These are phyloP conservation scores for Aspergillus sp. DNA, from an alignment of 2,329 filamentous ascomycete species.

Conservation along the genomic window DNA sequence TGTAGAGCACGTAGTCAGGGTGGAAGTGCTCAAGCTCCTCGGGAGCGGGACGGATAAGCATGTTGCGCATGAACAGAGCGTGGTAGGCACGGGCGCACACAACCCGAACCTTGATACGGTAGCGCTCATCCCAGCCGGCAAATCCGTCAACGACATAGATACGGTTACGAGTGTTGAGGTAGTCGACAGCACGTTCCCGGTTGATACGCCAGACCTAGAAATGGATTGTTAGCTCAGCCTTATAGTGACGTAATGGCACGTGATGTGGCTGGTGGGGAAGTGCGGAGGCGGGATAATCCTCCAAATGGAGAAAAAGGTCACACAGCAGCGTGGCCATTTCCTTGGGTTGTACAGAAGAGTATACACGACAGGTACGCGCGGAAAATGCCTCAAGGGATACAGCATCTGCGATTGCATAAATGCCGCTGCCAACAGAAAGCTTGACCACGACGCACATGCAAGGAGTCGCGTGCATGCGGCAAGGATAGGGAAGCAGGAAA, in stretches of 20 bases:
- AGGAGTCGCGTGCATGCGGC: slow-evolving; percentile 17
- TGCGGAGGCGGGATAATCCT: neutral
- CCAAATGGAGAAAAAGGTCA: neutral
- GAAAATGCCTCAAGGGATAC: slow-evolving; percentile 2
- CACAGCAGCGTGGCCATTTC: neutral
- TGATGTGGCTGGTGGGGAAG: slow-evolving; percentile 4
- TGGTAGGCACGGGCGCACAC: slow-evolving; percentile 99
- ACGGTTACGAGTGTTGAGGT: slow-evolving; percentile 96
- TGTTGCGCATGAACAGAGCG: slow-evolving; percentile 99
- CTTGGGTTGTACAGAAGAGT: neutral
- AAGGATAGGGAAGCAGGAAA: slow-evolving; percentile 6
- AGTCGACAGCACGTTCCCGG: slow-evolving; percentile 96
- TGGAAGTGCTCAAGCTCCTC: slow-evolving; percentile 97
- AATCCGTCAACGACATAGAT: slow-evolving; percentile 98
- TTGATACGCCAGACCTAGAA: slow-evolving; percentile 97
- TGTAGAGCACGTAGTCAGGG: slow-evolving; percentile 99
- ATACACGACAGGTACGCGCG: slow-evolving; percentile 4
- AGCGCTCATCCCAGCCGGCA: slow-evolving; percentile 97
- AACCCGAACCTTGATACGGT: slow-evolving; percentile 93
- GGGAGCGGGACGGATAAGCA: slow-evolving; percentile 88
- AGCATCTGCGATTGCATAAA: slow-evolving; percentile 4
- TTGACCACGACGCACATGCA: slow-evolving; percentile 18
- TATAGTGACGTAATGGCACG: slow-evolving; percentile 25
- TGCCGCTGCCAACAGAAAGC: slow-evolving; percentile 15
- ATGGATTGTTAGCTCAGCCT: slow-evolving; percentile 13